phyloP scores from a whole-genome alignment of 441 rosid species.

The Jatropha multifida region DNA sequence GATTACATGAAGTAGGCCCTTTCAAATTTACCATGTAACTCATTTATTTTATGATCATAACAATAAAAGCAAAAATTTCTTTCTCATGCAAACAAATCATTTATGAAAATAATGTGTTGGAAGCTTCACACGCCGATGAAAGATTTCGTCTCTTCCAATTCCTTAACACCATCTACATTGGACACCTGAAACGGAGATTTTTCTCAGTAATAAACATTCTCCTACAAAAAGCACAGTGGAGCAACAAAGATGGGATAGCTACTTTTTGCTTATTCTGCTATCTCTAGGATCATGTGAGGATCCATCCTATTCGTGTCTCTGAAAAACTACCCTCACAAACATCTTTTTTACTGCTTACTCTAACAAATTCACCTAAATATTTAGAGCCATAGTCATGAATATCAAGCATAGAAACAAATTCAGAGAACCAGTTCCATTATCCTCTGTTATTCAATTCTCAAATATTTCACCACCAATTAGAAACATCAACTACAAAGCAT shows the following conservation, averaged over 20 bases:
- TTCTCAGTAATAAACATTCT: neutral
- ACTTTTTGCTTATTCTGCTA: neutral
- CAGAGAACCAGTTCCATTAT: slow-evolving; percentile 28
- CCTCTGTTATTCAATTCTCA: slow-evolving; percentile 33
- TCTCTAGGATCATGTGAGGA: neutral
- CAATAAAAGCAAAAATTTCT: neutral
- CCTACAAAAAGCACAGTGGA: neutral
- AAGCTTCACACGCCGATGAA: neutral
- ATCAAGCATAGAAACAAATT: neutral
- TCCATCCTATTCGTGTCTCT: too few relatives aligned
- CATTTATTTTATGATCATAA: too few relatives aligned
- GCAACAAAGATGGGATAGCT: neutral
- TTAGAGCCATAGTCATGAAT: neutral
- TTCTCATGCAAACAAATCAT: neutral
- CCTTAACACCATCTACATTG: slow-evolving; percentile 1
- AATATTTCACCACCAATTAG: slow-evolving; percentile 3
- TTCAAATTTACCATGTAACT: too few relatives aligned
- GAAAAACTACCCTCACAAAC: neutral
- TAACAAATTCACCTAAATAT: neutral
- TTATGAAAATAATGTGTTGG: neutral
- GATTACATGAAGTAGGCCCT: too few relatives aligned
- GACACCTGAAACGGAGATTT: neutral
- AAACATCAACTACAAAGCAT: neutral
- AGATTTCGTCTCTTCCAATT: neutral
- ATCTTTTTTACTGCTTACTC: neutral